phyloP scores from a whole-genome alignment of 2,329 filamentous ascomycete genomes.

The Alternaria gansuensis region DNA sequence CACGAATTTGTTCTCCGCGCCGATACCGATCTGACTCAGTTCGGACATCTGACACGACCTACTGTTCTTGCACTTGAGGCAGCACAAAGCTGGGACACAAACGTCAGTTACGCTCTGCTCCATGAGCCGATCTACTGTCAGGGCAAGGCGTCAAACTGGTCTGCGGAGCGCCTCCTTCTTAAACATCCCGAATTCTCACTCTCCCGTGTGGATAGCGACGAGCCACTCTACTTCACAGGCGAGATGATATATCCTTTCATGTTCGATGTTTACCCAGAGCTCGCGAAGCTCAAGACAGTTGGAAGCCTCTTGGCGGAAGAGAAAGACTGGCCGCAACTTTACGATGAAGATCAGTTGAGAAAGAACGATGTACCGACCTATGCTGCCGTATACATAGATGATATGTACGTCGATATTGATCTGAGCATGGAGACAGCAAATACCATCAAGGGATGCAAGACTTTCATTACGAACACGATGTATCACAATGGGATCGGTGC shows the following conservation, averaged over 20 bases:
- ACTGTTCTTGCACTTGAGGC: constrained; percentile 75
- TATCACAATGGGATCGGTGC: constrained; percentile 84
- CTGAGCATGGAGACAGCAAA: constrained; percentile 76
- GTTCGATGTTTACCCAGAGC: constrained; percentile 81
- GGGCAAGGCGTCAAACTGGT: constrained; percentile 74
- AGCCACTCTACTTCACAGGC: constrained; percentile 80
- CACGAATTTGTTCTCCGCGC: constrained; percentile 72
- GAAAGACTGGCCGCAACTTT: constrained; percentile 77
- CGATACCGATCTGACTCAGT: constrained; percentile 75
- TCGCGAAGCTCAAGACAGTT: constrained; percentile 71
- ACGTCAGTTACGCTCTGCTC: constrained; percentile 83
- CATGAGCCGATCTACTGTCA: constrained; percentile 91
- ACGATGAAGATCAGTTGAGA: constrained; percentile 75
- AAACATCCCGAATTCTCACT: constrained; percentile 57
- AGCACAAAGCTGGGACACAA: constrained; percentile 74
- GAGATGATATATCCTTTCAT: constrained; percentile 93
- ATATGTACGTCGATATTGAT: constrained; percentile 90
- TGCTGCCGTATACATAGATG: constrained; percentile 81
- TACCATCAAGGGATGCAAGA: constrained; percentile 78
- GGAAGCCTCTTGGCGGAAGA: constrained; percentile 75
- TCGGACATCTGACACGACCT: constrained; percentile 77
- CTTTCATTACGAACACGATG: constrained; percentile 84
- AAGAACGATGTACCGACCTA: constrained; percentile 87
- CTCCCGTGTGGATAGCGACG: constrained; percentile 51
- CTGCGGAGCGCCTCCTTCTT: constrained; percentile 71